phyloP scores from a whole-genome alignment of 495 filamentous ascomycete genomes.

The Umbilicaria muhlenbergii region DNA sequence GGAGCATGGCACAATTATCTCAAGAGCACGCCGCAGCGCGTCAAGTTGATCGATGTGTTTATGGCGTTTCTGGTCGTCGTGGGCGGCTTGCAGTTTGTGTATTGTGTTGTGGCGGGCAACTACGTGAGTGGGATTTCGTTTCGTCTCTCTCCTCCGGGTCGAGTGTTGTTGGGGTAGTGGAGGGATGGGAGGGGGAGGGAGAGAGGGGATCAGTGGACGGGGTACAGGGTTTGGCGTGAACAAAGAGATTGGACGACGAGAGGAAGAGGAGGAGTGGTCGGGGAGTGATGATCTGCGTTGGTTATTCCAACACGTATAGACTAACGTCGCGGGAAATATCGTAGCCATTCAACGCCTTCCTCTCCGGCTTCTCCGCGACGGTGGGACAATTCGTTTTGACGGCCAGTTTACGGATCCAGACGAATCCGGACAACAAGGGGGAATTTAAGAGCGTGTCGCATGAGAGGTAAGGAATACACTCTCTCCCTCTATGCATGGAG shows the following conservation, averaged over 20 bases:
- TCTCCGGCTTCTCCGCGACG: slow-evolving; percentile 85
- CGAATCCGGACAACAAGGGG: slow-evolving; percentile 28
- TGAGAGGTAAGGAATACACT: slow-evolving; percentile 26
- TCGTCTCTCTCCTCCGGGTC: not conserved
- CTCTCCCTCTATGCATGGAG: not conserved
- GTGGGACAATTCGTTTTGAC: slow-evolving; percentile 97
- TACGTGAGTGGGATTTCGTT: slow-evolving; percentile 46
- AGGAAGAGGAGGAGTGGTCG: not conserved
- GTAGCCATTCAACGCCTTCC: slow-evolving; percentile 96
- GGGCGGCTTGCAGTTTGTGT: slow-evolving; percentile 80
- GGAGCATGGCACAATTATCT: slow-evolving; percentile 61
- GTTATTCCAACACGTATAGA: too few species aligned
- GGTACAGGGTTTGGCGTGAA: not conserved
- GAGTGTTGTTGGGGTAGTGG: not conserved
- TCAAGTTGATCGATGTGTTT: slow-evolving; percentile 83
- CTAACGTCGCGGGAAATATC: not conserved
- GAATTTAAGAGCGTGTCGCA: slow-evolving; percentile 25
- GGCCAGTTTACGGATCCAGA: slow-evolving; percentile 82
- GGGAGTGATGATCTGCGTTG: too few species aligned
- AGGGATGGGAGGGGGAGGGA: not conserved
- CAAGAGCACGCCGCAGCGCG: slow-evolving; percentile 68
- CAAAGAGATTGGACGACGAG: not conserved
- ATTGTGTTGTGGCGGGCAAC: slow-evolving; percentile 85
- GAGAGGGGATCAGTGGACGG: not conserved
- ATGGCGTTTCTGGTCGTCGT: slow-evolving; percentile 79